Percentiles rank a stretch among this genome's conserved stretches.
These are phyloP conservation scores for Lomentospora prolificans DNA, from an alignment of 2,329 filamentous ascomycete species.

Conservation along the genomic window DNA sequence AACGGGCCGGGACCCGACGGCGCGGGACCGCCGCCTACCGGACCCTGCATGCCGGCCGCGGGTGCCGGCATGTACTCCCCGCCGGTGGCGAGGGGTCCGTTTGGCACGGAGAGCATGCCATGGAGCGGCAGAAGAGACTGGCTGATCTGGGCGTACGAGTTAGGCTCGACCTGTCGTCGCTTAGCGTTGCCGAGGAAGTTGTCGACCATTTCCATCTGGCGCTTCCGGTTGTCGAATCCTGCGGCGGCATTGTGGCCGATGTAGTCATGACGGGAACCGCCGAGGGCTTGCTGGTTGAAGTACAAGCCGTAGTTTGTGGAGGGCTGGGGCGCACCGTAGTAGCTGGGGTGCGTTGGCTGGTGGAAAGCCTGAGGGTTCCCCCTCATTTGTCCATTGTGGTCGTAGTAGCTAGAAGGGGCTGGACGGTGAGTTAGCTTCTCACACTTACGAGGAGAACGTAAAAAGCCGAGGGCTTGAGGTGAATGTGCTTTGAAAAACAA, in stretches of 20 bases:
- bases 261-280: conserved; percentile 9
- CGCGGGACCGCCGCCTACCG: conserved; percentile 20
- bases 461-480: conserved; percentile 13
- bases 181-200: conserved; percentile 93
- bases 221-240: conserved; percentile 63
- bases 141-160: conserved; percentile 84
- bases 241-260: conserved; percentile 16
- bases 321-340: conserved; percentile 50
- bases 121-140: conserved; percentile 79
- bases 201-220: conserved; percentile 78
- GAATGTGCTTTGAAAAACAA: conserved; percentile 14
- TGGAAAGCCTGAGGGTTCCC: conserved; percentile 41
- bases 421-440: conserved; percentile 17
- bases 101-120: conserved; percentile 55
- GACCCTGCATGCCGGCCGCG: conserved; percentile 28
- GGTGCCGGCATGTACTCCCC: conserved; percentile 44
- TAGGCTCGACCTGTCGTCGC: conserved; percentile 79
- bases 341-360: conserved; percentile 39
- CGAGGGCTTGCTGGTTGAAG: conserved; percentile 47
- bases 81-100: conserved; percentile 31
- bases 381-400: conserved; percentile 55
- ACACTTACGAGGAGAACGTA: no score
- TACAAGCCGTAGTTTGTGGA: conserved; percentile 62
- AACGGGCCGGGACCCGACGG: conserved; percentile 48
- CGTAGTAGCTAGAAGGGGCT: conserved; percentile 52